phyloP scores from a whole-genome alignment of 441 rosid genomes.

The Populus tomentosa region DNA sequence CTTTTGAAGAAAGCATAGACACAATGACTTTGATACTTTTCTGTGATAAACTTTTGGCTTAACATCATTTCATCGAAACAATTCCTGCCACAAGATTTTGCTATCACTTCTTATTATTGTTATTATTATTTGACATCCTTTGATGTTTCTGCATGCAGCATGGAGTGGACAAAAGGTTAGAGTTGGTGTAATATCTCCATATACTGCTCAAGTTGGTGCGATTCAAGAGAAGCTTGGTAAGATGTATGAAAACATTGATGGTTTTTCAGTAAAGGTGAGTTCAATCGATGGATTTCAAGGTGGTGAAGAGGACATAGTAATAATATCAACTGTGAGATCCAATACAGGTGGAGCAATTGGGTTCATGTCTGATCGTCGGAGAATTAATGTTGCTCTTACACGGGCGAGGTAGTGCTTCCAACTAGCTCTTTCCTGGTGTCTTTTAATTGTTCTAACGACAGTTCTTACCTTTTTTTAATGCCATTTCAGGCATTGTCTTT shows the following conservation, averaged over 20 bases:
- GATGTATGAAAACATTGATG: constrained; percentile 18
- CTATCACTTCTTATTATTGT: not conserved
- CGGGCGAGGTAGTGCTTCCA: too few relatives aligned
- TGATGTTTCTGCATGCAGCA: constrained; percentile 17
- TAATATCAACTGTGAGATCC: constrained; percentile 50
- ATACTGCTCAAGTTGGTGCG: constrained; percentile 39
- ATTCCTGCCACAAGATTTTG: not conserved
- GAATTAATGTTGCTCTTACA: too few relatives aligned
- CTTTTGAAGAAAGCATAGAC: not conserved
- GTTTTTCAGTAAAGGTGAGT: constrained; percentile 35
- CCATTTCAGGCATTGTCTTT: constrained; percentile 33
- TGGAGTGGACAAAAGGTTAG: constrained; percentile 20
- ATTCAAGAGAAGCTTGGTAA: constrained; percentile 32
- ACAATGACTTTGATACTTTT: not conserved
- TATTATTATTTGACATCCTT: not conserved
- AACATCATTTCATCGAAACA: not conserved
- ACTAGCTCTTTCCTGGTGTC: not conserved
- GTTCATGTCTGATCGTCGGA: too few relatives aligned
- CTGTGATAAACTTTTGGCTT: not conserved
- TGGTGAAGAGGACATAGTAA: constrained; percentile 45
- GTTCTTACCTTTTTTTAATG: not conserved
- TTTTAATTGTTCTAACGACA: not conserved
- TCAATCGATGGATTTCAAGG: constrained; percentile 57
- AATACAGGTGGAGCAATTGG: constrained; percentile 2
- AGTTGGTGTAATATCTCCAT: constrained; percentile 45